Evolutionary conservation across 805 yeast genomes (phyloP), one percentile per base, ranked within the genome.

Genomic region (Ogataea ganodermae): DNA sequence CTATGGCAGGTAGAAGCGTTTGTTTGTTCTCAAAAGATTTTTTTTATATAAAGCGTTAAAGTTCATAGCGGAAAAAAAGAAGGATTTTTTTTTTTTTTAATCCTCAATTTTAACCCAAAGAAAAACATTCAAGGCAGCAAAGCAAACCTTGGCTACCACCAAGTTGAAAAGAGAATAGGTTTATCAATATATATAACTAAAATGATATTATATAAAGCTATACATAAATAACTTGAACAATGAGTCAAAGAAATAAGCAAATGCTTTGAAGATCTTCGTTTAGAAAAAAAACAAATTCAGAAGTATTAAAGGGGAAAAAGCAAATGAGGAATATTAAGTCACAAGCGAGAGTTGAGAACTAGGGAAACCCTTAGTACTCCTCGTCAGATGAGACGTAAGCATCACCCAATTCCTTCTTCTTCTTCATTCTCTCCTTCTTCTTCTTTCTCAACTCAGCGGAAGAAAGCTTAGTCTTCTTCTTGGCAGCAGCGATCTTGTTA

Each of bases 341-440:
- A 33, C 31, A 43, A 35, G 16, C 14, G 37, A 44, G 35, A 30
- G 39, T 13, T 6, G 18, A 22, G 41, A 40, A 35, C 40, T 45
- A 44, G 17, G 27, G 28, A 23, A 17, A 7, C 6, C 35, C 62
- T 79, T 84, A 86, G 60, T 82, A 78, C 65, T 85, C 94, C 49
- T 92, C 99, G 65, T 91, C 97, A 66, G 96, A 94, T 58, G 98
- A 92, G 63, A 90, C 97, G 75, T 94, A 95, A 75, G 94, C 98
- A 72, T 94, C 99, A 83, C 98, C 98, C 73, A 91, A 76, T 76
- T 86, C 96, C 96, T 94, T 94, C 97, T 92, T 94, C 96, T 92
- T 94, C 87, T 87, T 89, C 98, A 94, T 91, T 86, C 99, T 90
- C 81, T 94, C 99, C 96, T 94, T 94, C 97, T 94, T 94, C 97